Evolutionary conservation across 306 rosid genomes (phyloP).

Genomic region (Cyamopsis tetragonoloba): DNA sequence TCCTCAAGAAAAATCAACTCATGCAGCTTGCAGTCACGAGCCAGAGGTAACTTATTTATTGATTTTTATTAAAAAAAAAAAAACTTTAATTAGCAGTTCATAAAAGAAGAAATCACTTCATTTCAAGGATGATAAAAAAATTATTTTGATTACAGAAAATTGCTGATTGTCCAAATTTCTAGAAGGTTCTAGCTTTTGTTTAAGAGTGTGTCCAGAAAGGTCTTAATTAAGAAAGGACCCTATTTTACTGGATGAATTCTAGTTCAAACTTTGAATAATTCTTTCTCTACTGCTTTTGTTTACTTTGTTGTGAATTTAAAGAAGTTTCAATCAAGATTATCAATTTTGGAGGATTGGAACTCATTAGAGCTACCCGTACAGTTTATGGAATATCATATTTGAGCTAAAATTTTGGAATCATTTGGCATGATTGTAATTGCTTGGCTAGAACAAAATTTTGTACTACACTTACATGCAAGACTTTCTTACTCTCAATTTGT

Average conservation of each 20-base stretch:
- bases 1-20: slow-evolving; percentile 33
- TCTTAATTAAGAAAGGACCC: not conserved
- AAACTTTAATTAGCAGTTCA: slow-evolving; percentile 17
- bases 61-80: not conserved
- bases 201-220: not conserved
- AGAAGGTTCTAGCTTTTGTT: not conserved
- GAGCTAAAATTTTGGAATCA: not conserved
- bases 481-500: not conserved
- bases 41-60: slow-evolving; percentile 45
- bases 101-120: slow-evolving; percentile 4
- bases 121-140: slow-evolving; percentile 17
- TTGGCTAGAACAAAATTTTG: not conserved
- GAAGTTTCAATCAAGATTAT: not conserved
- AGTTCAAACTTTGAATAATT: not conserved
- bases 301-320: not conserved
- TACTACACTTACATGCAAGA: not conserved
- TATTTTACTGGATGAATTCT: not conserved
- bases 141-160: not conserved
- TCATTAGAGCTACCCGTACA: not conserved
- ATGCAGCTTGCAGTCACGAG: slow-evolving; percentile 34
- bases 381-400: not conserved
- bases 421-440: not conserved
- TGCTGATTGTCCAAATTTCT: not conserved
- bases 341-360: not conserved
- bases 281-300: not conserved